Percentiles rank a stretch among this genome's conserved stretches.
Evolutionary conservation across 441 rosid species (phyloP).

Genomic region (Francoa sonchifolia): DNA sequence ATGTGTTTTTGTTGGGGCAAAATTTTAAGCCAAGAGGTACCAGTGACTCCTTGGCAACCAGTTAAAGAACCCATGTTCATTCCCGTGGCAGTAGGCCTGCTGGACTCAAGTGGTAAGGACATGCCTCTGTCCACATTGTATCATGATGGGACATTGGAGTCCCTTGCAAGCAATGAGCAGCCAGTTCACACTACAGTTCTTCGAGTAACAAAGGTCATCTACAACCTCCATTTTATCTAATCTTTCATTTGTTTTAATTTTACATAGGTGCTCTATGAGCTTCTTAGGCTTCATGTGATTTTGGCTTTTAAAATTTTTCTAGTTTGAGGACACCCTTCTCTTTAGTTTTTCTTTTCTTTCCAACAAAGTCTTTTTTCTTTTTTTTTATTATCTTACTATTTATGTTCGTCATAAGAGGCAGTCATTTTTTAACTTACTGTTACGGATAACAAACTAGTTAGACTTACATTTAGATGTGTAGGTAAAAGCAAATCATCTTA

Average conservation of each 20-base stretch:
- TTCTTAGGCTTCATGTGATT: background rate
- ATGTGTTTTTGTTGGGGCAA: conserved; percentile 7
- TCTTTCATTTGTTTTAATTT: conserved; percentile 3
- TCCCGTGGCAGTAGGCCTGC: conserved; percentile 71
- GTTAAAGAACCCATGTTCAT: conserved; percentile 88
- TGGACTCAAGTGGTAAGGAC: conserved; percentile 76
- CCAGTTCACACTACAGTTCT: conserved; percentile 52
- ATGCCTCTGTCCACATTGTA: conserved; percentile 51
- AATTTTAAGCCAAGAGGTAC: conserved; percentile 67
- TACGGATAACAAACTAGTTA: too few species aligned
- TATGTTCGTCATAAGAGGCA: too few species aligned
- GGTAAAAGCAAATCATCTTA: too few species aligned
- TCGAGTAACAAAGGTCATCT: conserved; percentile 69
- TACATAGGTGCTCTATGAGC: background rate
- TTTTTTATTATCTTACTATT: too few species aligned
- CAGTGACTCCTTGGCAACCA: conserved; percentile 84
- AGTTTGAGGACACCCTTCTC: too few species aligned
- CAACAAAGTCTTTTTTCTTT: too few species aligned
- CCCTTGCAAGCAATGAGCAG: conserved; percentile 33
- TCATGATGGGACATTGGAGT: conserved; percentile 51
- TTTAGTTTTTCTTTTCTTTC: too few species aligned
- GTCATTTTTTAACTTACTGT: too few species aligned
- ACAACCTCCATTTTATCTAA: conserved; percentile 5
- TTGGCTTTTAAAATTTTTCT: too few species aligned
- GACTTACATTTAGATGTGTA: too few species aligned